These are phyloP conservation scores for Sugiyamaella neomexicana DNA, from an alignment of 1,139 yeast genomes.

Conservation along the genomic window DNA sequence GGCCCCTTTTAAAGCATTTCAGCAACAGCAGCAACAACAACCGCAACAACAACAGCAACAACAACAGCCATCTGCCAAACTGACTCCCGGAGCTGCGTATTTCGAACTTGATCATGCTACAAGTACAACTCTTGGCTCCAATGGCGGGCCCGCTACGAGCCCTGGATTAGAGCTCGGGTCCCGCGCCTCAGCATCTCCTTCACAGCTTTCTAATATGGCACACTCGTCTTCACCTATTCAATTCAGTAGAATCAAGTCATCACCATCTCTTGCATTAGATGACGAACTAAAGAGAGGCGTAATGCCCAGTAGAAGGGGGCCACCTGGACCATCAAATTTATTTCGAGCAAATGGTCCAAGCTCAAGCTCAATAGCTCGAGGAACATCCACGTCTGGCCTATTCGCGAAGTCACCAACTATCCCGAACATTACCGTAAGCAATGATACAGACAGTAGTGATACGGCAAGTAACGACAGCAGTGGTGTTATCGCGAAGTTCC, in stretches of 20 bases:
- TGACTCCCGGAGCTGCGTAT: not conserved
- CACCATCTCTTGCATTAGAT: slow-evolving; percentile 9
- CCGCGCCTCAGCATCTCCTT: not conserved
- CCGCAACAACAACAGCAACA: no score
- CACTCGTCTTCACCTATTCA: not conserved
- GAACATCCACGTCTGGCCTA: not conserved
- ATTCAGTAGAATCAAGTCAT: slow-evolving; percentile 10
- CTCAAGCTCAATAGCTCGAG: not conserved
- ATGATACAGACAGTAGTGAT: slow-evolving; percentile 14
- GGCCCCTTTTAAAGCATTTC: slow-evolving; percentile 20
- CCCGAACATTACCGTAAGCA: slow-evolving; percentile 4
- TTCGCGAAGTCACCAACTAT: not conserved
- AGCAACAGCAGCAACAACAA: no score
- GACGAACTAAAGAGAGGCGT: slow-evolving; percentile 11
- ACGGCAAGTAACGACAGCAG: slow-evolving; percentile 1
- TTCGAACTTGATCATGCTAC: slow-evolving; percentile 15
- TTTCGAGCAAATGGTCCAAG: not conserved
- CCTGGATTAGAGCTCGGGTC: slow-evolving; percentile 1
- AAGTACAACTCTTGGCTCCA: slow-evolving; percentile 1
- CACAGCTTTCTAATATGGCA: not conserved
- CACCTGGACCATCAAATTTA: slow-evolving; percentile 5
- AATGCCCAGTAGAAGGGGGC: slow-evolving; percentile 1
- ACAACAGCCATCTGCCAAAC: slow-evolving; percentile 4
- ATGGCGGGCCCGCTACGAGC: slow-evolving; percentile 1
- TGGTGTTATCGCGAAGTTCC: not conserved